Evolutionary conservation across 108 stramenopile genomes (phyloP).

Genomic region (Nitzschia inconspicua): DNA sequence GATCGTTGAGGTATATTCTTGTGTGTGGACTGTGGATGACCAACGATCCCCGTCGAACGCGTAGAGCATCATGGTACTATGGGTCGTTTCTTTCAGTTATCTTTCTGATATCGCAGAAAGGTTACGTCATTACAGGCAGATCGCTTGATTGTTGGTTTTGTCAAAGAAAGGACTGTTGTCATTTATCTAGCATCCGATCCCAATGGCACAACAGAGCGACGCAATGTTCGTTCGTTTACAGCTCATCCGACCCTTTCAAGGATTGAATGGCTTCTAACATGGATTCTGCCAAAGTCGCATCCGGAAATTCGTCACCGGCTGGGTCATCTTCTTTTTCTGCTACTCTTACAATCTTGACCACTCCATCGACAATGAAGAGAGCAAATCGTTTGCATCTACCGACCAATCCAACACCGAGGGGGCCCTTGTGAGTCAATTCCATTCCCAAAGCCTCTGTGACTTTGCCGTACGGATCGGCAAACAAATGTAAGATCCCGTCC

Average conservation of each 20-base stretch:
- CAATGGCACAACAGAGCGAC: too few species aligned
- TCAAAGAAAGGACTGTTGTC: too few species aligned
- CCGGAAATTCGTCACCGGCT: conserved; percentile 31
- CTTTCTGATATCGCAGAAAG: too few species aligned
- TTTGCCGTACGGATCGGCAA: conserved; percentile 58
- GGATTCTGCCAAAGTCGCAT: conserved; percentile 21
- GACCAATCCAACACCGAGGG: conserved; percentile 40
- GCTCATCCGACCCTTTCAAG: conserved; percentile 6
- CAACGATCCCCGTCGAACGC: too few species aligned
- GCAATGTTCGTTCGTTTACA: too few species aligned
- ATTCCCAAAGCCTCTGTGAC: conserved; percentile 59
- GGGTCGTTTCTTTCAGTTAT: too few species aligned
- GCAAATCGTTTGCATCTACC: conserved; percentile 74
- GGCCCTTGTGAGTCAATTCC: conserved; percentile 63
- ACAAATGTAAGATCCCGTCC: conserved; percentile 44
- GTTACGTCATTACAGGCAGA: too few species aligned
- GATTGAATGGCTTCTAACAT: conserved; percentile 29
- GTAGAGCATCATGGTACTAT: too few species aligned
- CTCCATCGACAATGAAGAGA: conserved; percentile 54
- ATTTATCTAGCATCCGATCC: too few species aligned
- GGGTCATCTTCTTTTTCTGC: conserved; percentile 53
- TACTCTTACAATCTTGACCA: conserved; percentile 45
- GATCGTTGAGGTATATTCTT: too few species aligned
- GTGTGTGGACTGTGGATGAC: too few species aligned
- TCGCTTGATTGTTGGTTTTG: too few species aligned